Evolutionary conservation across 78 protist genomes (phyloP), one percentile per base, ranked within the genome.

Genomic region (Dictyostelium brefeldianum): DNA sequence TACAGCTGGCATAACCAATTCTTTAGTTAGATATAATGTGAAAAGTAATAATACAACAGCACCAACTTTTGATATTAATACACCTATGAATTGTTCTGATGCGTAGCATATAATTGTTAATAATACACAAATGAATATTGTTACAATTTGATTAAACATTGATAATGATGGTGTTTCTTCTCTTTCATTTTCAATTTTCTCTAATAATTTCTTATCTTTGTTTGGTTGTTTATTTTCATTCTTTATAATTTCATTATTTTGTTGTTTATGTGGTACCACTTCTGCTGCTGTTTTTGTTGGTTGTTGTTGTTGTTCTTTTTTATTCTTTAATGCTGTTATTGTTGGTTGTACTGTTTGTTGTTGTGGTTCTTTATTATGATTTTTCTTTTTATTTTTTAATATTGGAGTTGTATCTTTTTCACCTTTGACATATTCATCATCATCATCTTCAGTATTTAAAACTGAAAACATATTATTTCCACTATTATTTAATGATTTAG

Each of bases 91-190:
- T 25, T 22, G 22, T 6, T 29, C 43, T 9, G 70, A 62, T 25
- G 70, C 70, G 22, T 62, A 62, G 11, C n/a, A 22, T 25, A 62
- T 17, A 11, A 62, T 36, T 62, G 70, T 25, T 25, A 62, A 62
- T 62, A 62, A 25, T 25, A 62, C 27, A 25, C 70, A 62, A 62
- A 62, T 62, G 36, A 62, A 62, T 10, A 62, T 62, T 62, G 70
- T 62, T 25, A 62, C 70, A 2, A 62, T 25, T 62, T 62, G 70
- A 62, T 62, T 62, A 62, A 62, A 62, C 15, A 62, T 62, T 62
- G 70, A 62, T 25, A 14, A 36, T 62, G 70, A 12, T 62, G 70
- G 70, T 25, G 22, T 62, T 17, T 62, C 70, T 4, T 25, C n/a
- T 62, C 70, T 62, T 9, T 62, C 70, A 25, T 10, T 29, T 11